phyloP scores from a whole-genome alignment of 345 rosid species.

The Eucalyptus virginea region DNA sequence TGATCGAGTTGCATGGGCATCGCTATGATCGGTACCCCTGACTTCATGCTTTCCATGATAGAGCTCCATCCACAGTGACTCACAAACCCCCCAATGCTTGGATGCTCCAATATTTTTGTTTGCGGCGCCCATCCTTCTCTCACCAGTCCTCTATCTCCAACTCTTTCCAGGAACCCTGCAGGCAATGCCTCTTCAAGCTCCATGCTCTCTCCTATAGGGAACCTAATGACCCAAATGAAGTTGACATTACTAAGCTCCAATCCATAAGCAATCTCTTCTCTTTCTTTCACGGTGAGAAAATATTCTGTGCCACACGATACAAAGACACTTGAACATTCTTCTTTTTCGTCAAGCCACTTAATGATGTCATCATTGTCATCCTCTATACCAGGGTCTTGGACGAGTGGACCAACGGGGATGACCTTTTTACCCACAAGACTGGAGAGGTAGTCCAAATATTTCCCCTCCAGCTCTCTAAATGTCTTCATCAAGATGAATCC shows the following conservation, averaged over 20 bases:
- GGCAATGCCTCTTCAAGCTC: constrained; percentile 7
- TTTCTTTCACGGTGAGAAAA: constrained; percentile 9
- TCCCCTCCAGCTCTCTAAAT: constrained; percentile 18
- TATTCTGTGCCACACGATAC: constrained; percentile 26
- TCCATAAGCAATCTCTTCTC: constrained; percentile 21
- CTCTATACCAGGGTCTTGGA: background rate
- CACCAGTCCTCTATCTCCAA: constrained; percentile 6
- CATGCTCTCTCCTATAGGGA: background rate
- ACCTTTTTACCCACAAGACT: constrained; percentile 1
- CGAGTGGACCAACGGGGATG: constrained; percentile 19
- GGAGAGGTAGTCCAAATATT: constrained; percentile 11
- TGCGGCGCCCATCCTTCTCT: constrained; percentile 26
- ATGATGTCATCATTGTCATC: background rate
- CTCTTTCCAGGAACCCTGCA: constrained; percentile 8
- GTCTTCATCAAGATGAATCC: constrained; percentile 8
- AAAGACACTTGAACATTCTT: constrained; percentile 2
- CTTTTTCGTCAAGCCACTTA: constrained; percentile 14
- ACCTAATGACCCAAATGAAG: constrained; percentile 26
- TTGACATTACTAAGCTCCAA: constrained; percentile 10
- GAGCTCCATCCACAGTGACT: constrained; percentile 25
- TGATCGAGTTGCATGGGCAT: constrained; percentile 15
- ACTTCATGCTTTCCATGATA: constrained; percentile 9
- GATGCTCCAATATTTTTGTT: background rate
- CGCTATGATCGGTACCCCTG: constrained; percentile 16
- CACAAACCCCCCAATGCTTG: constrained; percentile 12